Evolutionary conservation across 2,329 filamentous ascomycete genomes (phyloP).

Genomic region (Colletotrichum ledebouriae): DNA sequence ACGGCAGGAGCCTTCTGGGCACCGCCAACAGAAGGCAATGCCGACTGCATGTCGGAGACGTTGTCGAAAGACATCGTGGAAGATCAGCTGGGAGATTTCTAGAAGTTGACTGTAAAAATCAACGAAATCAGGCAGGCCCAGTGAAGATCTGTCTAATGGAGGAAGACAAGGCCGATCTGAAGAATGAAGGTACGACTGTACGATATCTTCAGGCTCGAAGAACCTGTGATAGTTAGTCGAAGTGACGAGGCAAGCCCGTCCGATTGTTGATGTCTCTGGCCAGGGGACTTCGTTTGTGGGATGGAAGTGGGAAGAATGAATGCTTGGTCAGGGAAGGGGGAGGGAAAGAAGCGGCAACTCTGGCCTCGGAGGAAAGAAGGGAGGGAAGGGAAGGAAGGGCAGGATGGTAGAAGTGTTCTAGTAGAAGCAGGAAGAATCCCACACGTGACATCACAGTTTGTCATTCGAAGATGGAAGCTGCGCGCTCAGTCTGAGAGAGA

Average conservation of each 20-base stretch:
- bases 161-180: not conserved
- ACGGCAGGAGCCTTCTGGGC: slow-evolving; percentile 47
- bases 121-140: not conserved
- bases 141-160: not conserved
- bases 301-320: too few species aligned
- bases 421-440: too few species aligned
- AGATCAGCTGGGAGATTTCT: not conserved
- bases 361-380: too few species aligned
- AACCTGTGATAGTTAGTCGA: not conserved
- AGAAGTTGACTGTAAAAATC: not conserved
- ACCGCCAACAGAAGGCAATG: slow-evolving; percentile 47
- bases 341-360: too few species aligned
- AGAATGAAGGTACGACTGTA: not conserved
- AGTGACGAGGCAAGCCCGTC: not conserved
- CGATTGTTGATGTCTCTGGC: too few species aligned
- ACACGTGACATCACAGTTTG: too few species aligned
- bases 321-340: too few species aligned
- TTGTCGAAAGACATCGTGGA: slow-evolving; percentile 22
- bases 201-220: slow-evolving; percentile 3
- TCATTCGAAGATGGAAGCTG: too few species aligned
- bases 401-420: too few species aligned
- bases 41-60: slow-evolving; percentile 47
- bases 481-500: too few species aligned
- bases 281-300: too few species aligned
- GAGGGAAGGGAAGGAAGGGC: too few species aligned